These are phyloP conservation scores for Teunomyces cretensis DNA, from an alignment of 805 yeast genomes.

Conservation along the genomic window DNA sequence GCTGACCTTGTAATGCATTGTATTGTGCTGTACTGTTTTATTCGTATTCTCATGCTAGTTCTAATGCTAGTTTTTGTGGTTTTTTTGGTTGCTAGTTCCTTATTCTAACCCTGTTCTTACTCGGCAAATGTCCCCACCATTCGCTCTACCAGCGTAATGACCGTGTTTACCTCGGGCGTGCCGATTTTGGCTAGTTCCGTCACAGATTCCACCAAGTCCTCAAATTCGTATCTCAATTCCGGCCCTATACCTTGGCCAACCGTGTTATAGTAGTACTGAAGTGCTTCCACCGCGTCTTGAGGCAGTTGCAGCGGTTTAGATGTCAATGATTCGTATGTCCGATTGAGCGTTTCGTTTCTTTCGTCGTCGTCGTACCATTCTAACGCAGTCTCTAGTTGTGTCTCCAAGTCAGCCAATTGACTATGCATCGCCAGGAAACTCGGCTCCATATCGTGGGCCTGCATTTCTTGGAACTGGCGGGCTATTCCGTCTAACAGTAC, in stretches of 20 bases:
- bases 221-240: conserved; percentile 10
- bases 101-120: too few species aligned
- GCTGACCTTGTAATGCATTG: neutral
- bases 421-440: conserved; percentile 3
- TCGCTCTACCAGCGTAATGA: conserved; percentile 18
- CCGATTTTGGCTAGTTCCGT: conserved; percentile 11
- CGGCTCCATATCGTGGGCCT: neutral
- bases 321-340: conserved; percentile 16
- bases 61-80: neutral
- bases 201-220: conserved; percentile 14
- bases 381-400: conserved; percentile 3
- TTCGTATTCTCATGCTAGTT: neutral
- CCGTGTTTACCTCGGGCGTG: conserved; percentile 15
- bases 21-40: neutral
- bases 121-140: conserved; percentile 12
- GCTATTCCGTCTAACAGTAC: conserved; percentile 6
- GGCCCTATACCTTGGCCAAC: conserved; percentile 1
- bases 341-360: conserved; percentile 11
- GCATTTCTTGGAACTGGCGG: neutral
- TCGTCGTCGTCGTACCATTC: conserved; percentile 7
- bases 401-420: conserved; percentile 8
- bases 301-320: conserved; percentile 4
- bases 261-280: neutral
- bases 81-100: too few species aligned
- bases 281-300: neutral